Conservation (phyloP, 306 rosid species). For the Cicer chorassanicum region DNA sequence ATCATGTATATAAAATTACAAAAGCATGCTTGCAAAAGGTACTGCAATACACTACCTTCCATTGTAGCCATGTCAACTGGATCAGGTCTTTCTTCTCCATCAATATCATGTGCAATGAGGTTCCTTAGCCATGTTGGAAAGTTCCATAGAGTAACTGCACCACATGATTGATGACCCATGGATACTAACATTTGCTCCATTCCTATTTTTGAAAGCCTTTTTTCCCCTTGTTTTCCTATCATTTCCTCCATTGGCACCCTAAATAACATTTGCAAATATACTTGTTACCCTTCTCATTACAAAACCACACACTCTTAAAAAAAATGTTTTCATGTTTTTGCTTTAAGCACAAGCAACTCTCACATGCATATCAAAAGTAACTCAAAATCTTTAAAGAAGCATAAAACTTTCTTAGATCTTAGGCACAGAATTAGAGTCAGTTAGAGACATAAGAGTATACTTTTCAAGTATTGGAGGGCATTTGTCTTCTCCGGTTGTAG, state of each 20-base stretch:
- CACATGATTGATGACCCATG: slow-evolving; percentile 79
- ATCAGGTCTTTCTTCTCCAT: slow-evolving; percentile 77
- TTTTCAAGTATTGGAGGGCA: slow-evolving; percentile 62
- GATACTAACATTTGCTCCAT: slow-evolving; percentile 67
- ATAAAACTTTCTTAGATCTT: neutral
- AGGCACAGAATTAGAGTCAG: neutral
- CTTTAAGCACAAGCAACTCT: slow-evolving; percentile 21
- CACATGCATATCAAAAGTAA: neutral
- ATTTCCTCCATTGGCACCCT: slow-evolving; percentile 72
- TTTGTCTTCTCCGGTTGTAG: slow-evolving; percentile 44
- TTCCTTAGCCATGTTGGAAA: slow-evolving; percentile 76
- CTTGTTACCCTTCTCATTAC: slow-evolving; percentile 34
- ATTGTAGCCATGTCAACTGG: slow-evolving; percentile 74
- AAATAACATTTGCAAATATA: slow-evolving; percentile 30
- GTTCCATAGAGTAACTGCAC: slow-evolving; percentile 70
- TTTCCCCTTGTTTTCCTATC: slow-evolving; percentile 71
- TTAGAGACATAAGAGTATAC: slow-evolving; percentile 42
- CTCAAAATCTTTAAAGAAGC: slow-evolving; percentile 4
- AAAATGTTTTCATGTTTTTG: slow-evolving; percentile 8
- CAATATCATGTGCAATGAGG: slow-evolving; percentile 66
- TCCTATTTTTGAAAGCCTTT: slow-evolving; percentile 60
- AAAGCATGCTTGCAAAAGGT: slow-evolving; percentile 12
- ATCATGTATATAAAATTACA: too few species aligned
- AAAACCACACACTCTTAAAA: slow-evolving; percentile 1
- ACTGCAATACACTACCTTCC: slow-evolving; percentile 56